phyloP scores from a whole-genome alignment of 805 yeast genomes.

The Monosporozyma servazzii region DNA sequence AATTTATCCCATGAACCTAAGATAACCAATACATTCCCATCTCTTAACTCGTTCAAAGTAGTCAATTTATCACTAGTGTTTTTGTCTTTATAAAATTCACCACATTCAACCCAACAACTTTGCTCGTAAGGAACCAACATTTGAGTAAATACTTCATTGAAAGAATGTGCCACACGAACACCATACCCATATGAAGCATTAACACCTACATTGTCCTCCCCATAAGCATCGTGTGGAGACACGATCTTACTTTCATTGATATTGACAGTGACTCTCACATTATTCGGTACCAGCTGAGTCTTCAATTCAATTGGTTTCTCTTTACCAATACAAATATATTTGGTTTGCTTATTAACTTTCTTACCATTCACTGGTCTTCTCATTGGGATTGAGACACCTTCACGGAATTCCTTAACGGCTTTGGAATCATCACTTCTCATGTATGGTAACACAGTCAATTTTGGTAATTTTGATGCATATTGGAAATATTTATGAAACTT shows the following conservation, averaged over 20 bases:
- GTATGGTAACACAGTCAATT: conserved; percentile 65
- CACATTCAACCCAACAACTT: conserved; percentile 56
- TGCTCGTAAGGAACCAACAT: conserved; percentile 44
- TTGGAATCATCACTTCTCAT: conserved; percentile 35
- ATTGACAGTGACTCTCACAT: conserved; percentile 78
- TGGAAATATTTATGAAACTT: conserved; percentile 40
- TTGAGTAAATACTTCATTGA: conserved; percentile 63
- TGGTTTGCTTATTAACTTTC: conserved; percentile 52
- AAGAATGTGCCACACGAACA: conserved; percentile 55
- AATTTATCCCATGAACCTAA: conserved; percentile 57
- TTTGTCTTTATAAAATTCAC: conserved; percentile 41
- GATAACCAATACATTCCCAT: conserved; percentile 41
- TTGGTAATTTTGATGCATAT: conserved; percentile 62
- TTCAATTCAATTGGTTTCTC: conserved; percentile 47
- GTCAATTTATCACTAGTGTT: conserved; percentile 12
- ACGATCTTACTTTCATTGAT: conserved; percentile 51
- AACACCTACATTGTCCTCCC: conserved; percentile 44
- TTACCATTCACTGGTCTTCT: conserved; percentile 16
- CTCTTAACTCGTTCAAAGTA: conserved; percentile 23
- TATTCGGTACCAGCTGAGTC: conserved; percentile 57
- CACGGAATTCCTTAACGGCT: conserved; percentile 41
- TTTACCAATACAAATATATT: conserved; percentile 69
- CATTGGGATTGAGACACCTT: conserved; percentile 47
- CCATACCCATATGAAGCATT: conserved; percentile 60
- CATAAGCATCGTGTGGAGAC: conserved; percentile 60